These are phyloP conservation scores for Globisporangium parvum DNA, from an alignment of 352 stramenopile genomes.

Conservation along the genomic window DNA sequence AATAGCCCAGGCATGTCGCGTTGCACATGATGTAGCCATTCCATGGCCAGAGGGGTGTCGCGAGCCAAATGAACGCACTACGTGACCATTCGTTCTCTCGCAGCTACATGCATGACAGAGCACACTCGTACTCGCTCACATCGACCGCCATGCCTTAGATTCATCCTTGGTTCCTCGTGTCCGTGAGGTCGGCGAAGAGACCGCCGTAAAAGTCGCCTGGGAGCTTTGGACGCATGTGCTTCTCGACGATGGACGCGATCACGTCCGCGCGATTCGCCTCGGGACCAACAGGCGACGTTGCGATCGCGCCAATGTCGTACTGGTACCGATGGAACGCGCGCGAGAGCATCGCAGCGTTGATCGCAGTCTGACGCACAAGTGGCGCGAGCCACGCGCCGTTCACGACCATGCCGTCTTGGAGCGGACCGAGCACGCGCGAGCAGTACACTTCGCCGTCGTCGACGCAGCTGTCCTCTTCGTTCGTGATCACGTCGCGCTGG, in stretches of 20 bases:
- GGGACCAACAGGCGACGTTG: constrained; percentile 50
- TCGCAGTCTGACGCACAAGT: constrained; percentile 75
- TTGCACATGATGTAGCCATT: too few relatives aligned
- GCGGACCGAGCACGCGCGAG: constrained; percentile 68
- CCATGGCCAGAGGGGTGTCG: too few relatives aligned
- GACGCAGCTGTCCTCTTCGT: constrained; percentile 67
- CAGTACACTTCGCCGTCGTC: constrained; percentile 81
- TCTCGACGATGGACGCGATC: constrained; percentile 65
- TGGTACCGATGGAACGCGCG: constrained; percentile 72
- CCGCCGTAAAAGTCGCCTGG: constrained; percentile 83
- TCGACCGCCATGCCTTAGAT: not conserved
- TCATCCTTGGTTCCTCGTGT: not conserved
- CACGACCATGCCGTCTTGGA: constrained; percentile 83
- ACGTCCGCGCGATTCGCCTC: constrained; percentile 70
- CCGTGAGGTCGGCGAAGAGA: constrained; percentile 60
- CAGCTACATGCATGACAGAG: too few relatives aligned
- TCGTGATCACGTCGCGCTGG: constrained; percentile 60
- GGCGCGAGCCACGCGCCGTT: constrained; percentile 76
- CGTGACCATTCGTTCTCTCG: too few relatives aligned
- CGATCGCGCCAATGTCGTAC: constrained; percentile 60
- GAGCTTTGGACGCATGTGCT: constrained; percentile 78
- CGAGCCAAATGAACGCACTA: too few relatives aligned
- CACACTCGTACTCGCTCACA: not conserved
- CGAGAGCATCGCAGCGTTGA: constrained; percentile 72
- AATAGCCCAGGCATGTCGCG: not conserved